Percentiles rank a stretch among this genome's conserved stretches.
phyloP scores from a whole-genome alignment of 2,329 filamentous ascomycete genomes.

The Alternaria hordeiaustralica region DNA sequence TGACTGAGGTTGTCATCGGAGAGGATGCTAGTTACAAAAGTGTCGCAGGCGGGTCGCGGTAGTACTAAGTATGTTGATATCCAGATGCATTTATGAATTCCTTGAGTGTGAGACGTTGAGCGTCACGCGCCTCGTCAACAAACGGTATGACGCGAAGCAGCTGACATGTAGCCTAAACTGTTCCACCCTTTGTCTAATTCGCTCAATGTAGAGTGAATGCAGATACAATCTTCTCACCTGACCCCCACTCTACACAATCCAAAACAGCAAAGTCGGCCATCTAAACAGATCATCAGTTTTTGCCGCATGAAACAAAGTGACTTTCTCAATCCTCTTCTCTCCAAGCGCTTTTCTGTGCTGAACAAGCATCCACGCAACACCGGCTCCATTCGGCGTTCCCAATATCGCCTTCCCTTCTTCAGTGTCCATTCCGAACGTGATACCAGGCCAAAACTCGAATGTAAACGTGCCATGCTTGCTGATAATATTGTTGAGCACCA shows the following conservation, averaged over 20 bases:
- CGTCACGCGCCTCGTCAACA: not conserved
- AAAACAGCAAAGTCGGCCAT: slow-evolving; percentile 11
- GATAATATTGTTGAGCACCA: not conserved
- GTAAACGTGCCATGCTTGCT: not conserved
- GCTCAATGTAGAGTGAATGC: not conserved
- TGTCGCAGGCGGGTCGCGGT: not conserved
- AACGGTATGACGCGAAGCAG: not conserved
- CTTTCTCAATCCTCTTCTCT: not conserved
- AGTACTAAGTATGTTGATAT: not conserved
- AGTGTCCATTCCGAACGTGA: slow-evolving; percentile 2
- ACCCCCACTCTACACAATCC: not conserved
- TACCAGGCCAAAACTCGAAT: not conserved
- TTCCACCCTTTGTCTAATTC: too few relatives aligned
- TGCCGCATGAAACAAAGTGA: slow-evolving; percentile 9
- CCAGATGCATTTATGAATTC: not conserved
- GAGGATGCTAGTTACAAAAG: not conserved
- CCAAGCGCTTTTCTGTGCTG: slow-evolving; percentile 8
- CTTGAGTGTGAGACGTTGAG: not conserved
- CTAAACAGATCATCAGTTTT: not conserved
- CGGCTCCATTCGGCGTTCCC: slow-evolving; percentile 10
- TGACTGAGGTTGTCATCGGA: not conserved
- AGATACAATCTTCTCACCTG: too few relatives aligned
- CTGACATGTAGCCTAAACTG: not conserved
- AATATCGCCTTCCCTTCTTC: slow-evolving; percentile 21
- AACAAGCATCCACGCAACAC: slow-evolving; percentile 6